Base-by-base conservation (phyloP, 2,329 filamentous ascomycete genomes). In the Ophiosphaerella narmari region DNA sequence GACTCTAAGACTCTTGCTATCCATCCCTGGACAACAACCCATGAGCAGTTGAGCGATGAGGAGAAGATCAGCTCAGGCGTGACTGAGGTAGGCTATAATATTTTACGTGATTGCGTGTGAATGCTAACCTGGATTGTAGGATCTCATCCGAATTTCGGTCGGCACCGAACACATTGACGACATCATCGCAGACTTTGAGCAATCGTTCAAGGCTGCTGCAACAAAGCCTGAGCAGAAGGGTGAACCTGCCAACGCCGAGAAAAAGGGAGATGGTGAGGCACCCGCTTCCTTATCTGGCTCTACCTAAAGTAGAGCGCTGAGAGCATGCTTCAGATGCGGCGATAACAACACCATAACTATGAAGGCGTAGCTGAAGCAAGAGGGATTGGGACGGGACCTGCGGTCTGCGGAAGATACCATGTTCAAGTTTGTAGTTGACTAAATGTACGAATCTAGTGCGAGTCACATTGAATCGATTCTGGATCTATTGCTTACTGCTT, bases 81-180 rank as follows among this genome's bases (percentile, higher is more conserved):
- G 9, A 94, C 90, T 13, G 86, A 89, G 77, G 83, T 85, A 68
- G 64, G 73, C 49, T 23, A 13, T 14, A 4, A 1, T 16, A 12
- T 12, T 8, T 29, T 11, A 29, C 38, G 5, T 0, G 8, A 12
- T 8, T 21, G 13, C 14, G n/a, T 26, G 16, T 14, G 12, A 26
- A 24, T 29, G 23, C 63, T 66, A 31, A 55, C 39, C n/a, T 21
- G 38, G 18, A 39, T 5, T 43, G 9, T 72, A 91, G 82, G 93
- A 96, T 68, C 85, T 92, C 34, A 96, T 97, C 74, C 89, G 93
- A 56, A 94, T 97, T 68, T 97, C 92, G 0, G 92, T 97, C 51
- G 93, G 93, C 44, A 96, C 89, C 1, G 93, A 97, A 78, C 91
- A 97, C 74, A 96, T 97, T 71, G 92, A 96, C 77, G 93, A 97